phyloP scores from a whole-genome alignment of 1,284 basidiomycete species.

The Taiwanofungus camphoratus region DNA sequence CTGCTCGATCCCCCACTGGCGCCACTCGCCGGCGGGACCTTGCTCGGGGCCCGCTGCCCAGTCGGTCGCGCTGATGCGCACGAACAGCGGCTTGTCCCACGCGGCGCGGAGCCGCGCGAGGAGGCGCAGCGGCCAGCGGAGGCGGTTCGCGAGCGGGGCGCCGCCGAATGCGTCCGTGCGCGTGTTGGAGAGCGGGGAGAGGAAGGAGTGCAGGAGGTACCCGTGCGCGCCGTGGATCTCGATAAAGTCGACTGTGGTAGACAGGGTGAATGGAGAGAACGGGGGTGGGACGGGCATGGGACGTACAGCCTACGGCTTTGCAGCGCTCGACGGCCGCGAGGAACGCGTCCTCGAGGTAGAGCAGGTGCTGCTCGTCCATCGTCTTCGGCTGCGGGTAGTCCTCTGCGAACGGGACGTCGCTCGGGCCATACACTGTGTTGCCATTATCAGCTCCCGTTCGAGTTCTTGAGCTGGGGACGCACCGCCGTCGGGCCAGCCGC shows the following conservation, averaged over 20 bases:
- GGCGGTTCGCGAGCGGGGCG: conserved; percentile 59
- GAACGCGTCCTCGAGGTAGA: conserved; percentile 61
- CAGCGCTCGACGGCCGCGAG: conserved; percentile 55
- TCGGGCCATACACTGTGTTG: conserved; percentile 40
- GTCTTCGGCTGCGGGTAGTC: conserved; percentile 45
- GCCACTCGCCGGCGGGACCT: conserved; percentile 50
- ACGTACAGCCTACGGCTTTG: conserved; percentile 58
- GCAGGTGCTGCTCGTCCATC: conserved; percentile 51
- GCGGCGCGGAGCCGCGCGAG: conserved; percentile 45
- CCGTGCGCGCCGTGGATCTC: conserved; percentile 75
- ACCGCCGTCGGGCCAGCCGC: conserved; percentile 70
- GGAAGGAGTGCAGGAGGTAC: conserved; percentile 58
- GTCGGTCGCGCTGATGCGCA: conserved; percentile 70
- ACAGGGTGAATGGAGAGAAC: conserved; percentile 9
- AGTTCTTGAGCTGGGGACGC: neutral
- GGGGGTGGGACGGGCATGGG: conserved; percentile 1
- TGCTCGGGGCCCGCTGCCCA: conserved; percentile 73
- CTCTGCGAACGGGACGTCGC: conserved; percentile 45
- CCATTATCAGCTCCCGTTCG: neutral
- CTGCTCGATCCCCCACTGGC: conserved; percentile 76
- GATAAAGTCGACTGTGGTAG: conserved; percentile 66
- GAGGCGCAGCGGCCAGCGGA: conserved; percentile 62
- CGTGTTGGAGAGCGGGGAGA: conserved; percentile 67
- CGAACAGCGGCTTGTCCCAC: conserved; percentile 72
- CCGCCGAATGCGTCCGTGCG: conserved; percentile 75